Conservation (phyloP, 139 green algal genomes). For the Coccomyxa sp. region DNA sequence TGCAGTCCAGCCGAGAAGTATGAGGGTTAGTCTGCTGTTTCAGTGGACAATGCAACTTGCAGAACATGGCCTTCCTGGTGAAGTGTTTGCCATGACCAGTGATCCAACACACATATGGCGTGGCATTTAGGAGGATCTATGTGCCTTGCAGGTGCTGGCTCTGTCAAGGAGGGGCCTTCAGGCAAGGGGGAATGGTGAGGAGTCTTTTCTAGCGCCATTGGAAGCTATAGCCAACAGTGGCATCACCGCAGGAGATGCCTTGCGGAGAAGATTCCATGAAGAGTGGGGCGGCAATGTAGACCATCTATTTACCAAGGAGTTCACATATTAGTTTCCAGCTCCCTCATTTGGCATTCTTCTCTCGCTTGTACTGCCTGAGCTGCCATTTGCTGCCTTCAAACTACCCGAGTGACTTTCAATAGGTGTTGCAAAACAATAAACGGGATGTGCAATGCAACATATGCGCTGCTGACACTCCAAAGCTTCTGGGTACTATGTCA, state of each 20-base stretch:
- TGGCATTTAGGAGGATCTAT: too few species aligned
- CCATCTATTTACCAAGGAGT: neutral
- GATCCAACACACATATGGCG: neutral
- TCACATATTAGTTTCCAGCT: constrained; percentile 1
- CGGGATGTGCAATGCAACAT: too few species aligned
- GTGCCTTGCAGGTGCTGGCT: constrained; percentile 43
- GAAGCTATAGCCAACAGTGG: constrained; percentile 68
- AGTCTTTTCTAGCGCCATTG: constrained; percentile 72
- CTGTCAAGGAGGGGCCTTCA: constrained; percentile 79
- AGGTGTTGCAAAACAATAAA: too few species aligned
- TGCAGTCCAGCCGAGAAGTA: neutral
- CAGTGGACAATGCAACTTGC: neutral
- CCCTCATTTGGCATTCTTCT: too few species aligned
- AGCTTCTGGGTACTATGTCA: too few species aligned
- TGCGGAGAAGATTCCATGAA: constrained; percentile 68
- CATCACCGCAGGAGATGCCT: constrained; percentile 50
- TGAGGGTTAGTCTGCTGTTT: neutral
- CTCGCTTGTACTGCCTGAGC: too few species aligned
- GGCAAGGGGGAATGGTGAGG: constrained; percentile 76
- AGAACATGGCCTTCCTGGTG: neutral
- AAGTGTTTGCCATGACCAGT: neutral
- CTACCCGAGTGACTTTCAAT: too few species aligned
- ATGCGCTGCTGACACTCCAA: too few species aligned
- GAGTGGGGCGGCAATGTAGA: constrained; percentile 11
- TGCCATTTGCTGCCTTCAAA: too few species aligned